Conservation (phyloP, 2,329 filamentous ascomycete species). For the Fusarium ambrosium region DNA sequence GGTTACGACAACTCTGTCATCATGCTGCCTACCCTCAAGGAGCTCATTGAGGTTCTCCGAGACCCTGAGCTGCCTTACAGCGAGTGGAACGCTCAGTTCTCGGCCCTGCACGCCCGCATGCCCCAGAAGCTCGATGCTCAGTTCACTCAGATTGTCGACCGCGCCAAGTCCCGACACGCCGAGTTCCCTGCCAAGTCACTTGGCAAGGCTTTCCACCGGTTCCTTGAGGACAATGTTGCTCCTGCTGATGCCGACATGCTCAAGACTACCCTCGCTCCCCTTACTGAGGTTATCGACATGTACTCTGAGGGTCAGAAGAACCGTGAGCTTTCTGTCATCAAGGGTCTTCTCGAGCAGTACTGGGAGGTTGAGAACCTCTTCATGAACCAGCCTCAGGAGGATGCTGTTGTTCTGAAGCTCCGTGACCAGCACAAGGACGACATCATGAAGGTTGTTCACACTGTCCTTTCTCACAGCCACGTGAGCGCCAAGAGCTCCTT, state of each 20-base stretch:
- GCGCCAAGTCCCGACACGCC: slow-evolving; percentile 79
- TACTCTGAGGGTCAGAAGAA: slow-evolving; percentile 92
- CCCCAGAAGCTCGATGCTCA: slow-evolving; percentile 89
- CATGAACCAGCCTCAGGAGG: slow-evolving; percentile 88
- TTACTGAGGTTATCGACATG: slow-evolving; percentile 81
- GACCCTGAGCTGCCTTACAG: slow-evolving; percentile 93
- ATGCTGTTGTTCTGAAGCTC: slow-evolving; percentile 92
- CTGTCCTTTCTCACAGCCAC: slow-evolving; percentile 92
- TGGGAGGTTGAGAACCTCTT: slow-evolving; percentile 88
- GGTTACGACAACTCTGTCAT: slow-evolving; percentile 98
- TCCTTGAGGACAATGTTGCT: slow-evolving; percentile 87
- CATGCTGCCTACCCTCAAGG: slow-evolving; percentile 88
- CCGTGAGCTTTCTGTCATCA: slow-evolving; percentile 88
- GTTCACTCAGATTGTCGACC: slow-evolving; percentile 88
- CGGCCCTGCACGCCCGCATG: slow-evolving; percentile 97
- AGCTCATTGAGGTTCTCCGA: slow-evolving; percentile 90
- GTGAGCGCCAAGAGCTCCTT: slow-evolving; percentile 95
- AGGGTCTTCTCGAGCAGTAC: slow-evolving; percentile 84
- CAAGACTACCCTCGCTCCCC: slow-evolving; percentile 78
- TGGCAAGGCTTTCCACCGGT: slow-evolving; percentile 85
- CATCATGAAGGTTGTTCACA: slow-evolving; percentile 85
- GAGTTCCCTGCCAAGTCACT: slow-evolving; percentile 96
- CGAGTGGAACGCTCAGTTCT: slow-evolving; percentile 96
- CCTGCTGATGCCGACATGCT: slow-evolving; percentile 80
- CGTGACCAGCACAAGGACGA: slow-evolving; percentile 98